phyloP scores from a whole-genome alignment of 1,284 basidiomycete species.

The Malassezia globosa region DNA sequence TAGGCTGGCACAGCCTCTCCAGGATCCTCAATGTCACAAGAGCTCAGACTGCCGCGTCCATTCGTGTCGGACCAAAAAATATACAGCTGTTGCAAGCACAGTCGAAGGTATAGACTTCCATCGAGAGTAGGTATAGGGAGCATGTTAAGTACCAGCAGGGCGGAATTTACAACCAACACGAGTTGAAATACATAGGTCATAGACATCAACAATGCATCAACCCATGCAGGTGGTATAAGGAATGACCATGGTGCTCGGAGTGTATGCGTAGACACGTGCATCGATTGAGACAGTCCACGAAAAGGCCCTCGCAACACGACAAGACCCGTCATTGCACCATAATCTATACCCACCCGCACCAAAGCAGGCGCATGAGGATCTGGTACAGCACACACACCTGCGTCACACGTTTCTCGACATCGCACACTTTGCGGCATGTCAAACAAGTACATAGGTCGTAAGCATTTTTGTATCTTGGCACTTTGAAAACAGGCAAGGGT shows the following conservation, averaged over 20 bases:
- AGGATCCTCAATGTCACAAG: neutral
- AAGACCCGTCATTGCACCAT: neutral
- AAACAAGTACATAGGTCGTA: neutral
- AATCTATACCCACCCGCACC: neutral
- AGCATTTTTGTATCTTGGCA: neutral
- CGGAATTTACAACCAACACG: constrained; percentile 7
- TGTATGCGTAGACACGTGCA: neutral
- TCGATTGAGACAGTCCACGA: neutral
- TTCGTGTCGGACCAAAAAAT: neutral
- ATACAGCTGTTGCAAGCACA: neutral
- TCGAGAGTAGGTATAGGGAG: constrained; percentile 17
- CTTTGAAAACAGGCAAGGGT: neutral
- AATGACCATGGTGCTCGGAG: neutral
- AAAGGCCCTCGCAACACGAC: constrained; percentile 12
- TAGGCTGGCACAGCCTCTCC: no score
- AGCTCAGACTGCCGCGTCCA: no score
- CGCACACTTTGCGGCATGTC: neutral
- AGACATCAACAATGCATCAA: neutral
- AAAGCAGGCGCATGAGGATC: no score
- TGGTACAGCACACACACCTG: neutral
- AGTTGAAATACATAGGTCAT: neutral
- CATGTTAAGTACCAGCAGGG: constrained; percentile 21
- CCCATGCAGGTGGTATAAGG: neutral
- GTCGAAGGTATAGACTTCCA: constrained; percentile 6
- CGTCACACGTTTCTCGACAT: neutral